A percentile compares a stretch with the other conserved stretches of the same genome.
Evolutionary conservation across 768 basidiomycete species (phyloP).

Genomic region (Serendipita sp.): DNA sequence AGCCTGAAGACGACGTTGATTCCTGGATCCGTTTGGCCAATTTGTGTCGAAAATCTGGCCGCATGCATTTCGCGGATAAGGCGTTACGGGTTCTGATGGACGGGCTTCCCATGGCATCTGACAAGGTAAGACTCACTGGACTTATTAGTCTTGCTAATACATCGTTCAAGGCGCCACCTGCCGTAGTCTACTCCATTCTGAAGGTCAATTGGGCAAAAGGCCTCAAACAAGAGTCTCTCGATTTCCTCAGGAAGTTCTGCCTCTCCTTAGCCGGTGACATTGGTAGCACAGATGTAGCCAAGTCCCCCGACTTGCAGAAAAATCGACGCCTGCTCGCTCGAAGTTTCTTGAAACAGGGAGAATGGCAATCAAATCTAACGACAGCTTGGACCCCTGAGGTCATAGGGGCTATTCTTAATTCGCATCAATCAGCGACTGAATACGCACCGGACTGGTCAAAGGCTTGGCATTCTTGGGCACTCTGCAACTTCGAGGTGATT

Average conservation of each 20-base stretch:
- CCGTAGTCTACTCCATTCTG: conserved; percentile 89
- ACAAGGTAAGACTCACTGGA: background rate
- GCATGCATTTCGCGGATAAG: conserved; percentile 91
- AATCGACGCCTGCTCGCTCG: conserved; percentile 81
- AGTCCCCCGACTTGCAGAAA: conserved; percentile 37
- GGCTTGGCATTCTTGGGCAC: conserved; percentile 97
- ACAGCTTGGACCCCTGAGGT: conserved; percentile 70
- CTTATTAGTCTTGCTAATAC: conserved; percentile 30
- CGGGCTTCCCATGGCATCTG: conserved; percentile 14
- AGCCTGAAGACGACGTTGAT: conserved; percentile 81
- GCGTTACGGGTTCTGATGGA: conserved; percentile 78
- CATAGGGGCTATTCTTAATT: conserved; percentile 63
- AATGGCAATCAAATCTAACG: conserved; percentile 76
- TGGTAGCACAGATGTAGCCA: conserved; percentile 38
- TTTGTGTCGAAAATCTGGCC: conserved; percentile 84
- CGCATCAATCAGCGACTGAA: conserved; percentile 74
- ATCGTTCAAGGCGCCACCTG: conserved; percentile 52
- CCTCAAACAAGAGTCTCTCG: conserved; percentile 58
- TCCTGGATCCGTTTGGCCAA: conserved; percentile 99
- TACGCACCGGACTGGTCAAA: conserved; percentile 97
- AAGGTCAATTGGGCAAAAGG: conserved; percentile 93
- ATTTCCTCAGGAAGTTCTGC: conserved; percentile 70
- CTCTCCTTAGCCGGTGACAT: conserved; percentile 59
- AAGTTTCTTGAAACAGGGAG: conserved; percentile 90
- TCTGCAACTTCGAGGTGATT: conserved; percentile 91